phyloP scores from a whole-genome alignment of 1,284 basidiomycete genomes.

The Malassezia pachydermatis region DNA sequence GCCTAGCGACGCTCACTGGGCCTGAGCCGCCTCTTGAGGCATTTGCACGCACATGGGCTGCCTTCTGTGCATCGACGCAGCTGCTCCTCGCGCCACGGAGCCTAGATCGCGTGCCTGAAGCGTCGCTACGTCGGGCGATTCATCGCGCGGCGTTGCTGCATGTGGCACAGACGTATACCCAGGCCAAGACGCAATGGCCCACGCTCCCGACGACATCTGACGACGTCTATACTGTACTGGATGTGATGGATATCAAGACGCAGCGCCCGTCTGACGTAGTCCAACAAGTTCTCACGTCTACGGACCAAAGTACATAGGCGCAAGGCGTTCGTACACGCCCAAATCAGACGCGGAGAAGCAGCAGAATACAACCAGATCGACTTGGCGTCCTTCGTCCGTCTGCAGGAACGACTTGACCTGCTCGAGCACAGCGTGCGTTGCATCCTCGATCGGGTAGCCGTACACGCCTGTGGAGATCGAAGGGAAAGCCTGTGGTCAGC shows the following conservation, averaged over 20 bases:
- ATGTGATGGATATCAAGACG: neutral
- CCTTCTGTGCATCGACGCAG: neutral
- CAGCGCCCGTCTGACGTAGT: neutral
- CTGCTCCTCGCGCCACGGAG: conserved; percentile 2
- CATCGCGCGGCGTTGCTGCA: conserved; percentile 7
- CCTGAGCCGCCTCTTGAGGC: neutral
- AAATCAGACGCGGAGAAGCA: conserved; percentile 31
- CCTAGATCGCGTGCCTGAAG: neutral
- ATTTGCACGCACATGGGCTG: neutral
- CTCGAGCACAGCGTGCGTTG: conserved; percentile 25
- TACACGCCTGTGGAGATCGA: conserved; percentile 45
- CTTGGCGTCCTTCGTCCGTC: conserved; percentile 9
- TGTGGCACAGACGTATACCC: conserved; percentile 1
- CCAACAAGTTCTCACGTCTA: neutral
- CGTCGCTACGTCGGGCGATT: neutral
- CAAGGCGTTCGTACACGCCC: conserved; percentile 15
- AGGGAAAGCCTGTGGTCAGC: conserved; percentile 33
- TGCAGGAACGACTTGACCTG: conserved; percentile 28
- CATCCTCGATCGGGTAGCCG: conserved; percentile 37
- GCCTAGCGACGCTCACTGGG: neutral
- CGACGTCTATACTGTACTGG: conserved; percentile 5
- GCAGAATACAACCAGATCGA: conserved; percentile 33
- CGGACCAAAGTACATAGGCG: conserved; percentile 11
- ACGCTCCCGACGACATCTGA: neutral
- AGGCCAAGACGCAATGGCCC: neutral